Evolutionary conservation across 257 asterid species (phyloP), one percentile per base, ranked within the genome.

Genomic region (Misopates orontium): DNA sequence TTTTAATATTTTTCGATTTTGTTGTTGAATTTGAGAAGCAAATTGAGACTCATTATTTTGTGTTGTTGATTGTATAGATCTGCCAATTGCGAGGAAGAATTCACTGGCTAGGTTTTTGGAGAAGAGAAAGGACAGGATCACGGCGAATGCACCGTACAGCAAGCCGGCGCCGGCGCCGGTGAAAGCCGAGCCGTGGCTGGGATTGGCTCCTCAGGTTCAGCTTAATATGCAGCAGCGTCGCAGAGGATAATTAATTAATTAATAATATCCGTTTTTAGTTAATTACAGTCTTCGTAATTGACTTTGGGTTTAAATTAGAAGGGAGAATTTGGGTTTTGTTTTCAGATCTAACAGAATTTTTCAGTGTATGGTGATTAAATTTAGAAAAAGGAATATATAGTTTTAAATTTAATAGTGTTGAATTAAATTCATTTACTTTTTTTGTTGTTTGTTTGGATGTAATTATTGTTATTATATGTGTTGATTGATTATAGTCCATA

Each of bases 81-180:
- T 87, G 31, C 95, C 95, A 2, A 83, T 87, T 39, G 89, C 89
- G 0, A 78, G 95, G 73, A 80, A 83, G 54, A 79, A 74, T 40
- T 87, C 95, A 4, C 71, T 87, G 9, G 77, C 88, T 49, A 75
- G 93, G 21, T 87, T 87, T 70, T 60, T 83, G 64, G 90, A 81
- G 78, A 87, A 87, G 80, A 76, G 95, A 72, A 79, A 80, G 52
- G 92, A 86, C 56, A 75, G 91, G 70, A 19, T 80, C 13, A 72
- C 75, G 24, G 80, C 84, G 56, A 73, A 64, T 17, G 89, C 87
- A 22, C 92, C 92, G 0, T 85, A 85, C 64, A 84, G 71, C 0
- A 60, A 53, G 1, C 24, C 9, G 61, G 56, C 71, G 11, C 61
- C 48, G 64, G 14, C 66, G 75, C 56, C 28, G 36, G 71, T 39